Evolutionary conservation across 495 filamentous ascomycete genomes (phyloP).

Genomic region (Talaromyces ruber): DNA sequence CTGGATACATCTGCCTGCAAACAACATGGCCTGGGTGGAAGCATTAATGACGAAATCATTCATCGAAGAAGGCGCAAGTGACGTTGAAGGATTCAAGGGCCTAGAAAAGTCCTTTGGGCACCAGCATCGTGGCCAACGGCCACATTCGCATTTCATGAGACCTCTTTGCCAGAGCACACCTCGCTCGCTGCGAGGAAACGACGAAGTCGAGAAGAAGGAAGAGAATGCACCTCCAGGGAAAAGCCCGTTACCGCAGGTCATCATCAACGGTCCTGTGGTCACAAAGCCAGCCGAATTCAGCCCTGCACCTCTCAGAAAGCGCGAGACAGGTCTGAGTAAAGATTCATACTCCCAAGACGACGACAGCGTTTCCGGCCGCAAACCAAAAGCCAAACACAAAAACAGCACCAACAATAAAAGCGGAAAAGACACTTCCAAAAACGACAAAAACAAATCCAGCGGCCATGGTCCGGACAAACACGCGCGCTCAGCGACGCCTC

Average conservation of each 20-base stretch:
- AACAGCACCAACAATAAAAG: constrained; percentile 17
- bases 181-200: constrained; percentile 25
- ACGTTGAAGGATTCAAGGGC: constrained; percentile 61
- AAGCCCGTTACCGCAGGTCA: constrained; percentile 7
- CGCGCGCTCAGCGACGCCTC: constrained; percentile 10
- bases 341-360: constrained; percentile 30
- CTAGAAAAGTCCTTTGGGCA: constrained; percentile 56
- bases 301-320: background rate
- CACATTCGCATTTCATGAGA: constrained; percentile 61
- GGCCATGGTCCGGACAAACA: constrained; percentile 16
- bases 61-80: constrained; percentile 55
- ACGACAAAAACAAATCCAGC: constrained; percentile 29
- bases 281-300: background rate
- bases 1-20: constrained; percentile 65
- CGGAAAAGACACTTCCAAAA: constrained; percentile 24
- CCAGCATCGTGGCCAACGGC: constrained; percentile 51
- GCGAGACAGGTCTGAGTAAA: constrained; percentile 17
- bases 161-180: constrained; percentile 53
- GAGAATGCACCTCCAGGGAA: background rate
- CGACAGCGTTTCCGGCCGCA: constrained; percentile 22
- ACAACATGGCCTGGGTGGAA: constrained; percentile 53
- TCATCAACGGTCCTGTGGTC: constrained; percentile 13
- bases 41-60: constrained; percentile 57
- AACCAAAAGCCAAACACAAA: constrained; percentile 25
- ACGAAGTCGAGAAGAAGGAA: constrained; percentile 3